Evolutionary conservation across 2,329 filamentous ascomycete genomes (phyloP), one percentile per base, ranked within the genome.

Genomic region (Ceratocystis eucalypticola): DNA sequence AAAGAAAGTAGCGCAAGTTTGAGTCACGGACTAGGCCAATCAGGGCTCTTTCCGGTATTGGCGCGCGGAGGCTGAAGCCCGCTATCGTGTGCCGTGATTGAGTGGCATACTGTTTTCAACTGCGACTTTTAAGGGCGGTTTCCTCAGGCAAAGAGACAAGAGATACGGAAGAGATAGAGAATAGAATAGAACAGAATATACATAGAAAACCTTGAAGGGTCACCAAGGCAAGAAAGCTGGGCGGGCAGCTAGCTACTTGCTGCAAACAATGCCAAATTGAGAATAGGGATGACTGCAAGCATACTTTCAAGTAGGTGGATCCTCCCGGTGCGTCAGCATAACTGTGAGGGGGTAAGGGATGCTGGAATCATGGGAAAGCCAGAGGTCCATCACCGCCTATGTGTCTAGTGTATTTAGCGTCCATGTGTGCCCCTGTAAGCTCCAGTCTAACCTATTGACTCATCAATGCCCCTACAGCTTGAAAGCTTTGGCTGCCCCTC

Each of bases 51-150:
- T 5, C 28, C 55, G 55, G 55, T 10, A 46, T 20, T 22, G 33
- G 44, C 37, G 44, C 37, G 53, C 53, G 64, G 64, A 65, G 64
- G 64, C 53, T 61, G 64, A 65, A 65, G 53, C 53, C 53, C 64
- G 53, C 45, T 20, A 30, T 30, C 25, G 53, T 59, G 28, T 59
- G 28, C 53, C 53, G 53, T 6, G 3, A 57, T 17, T 30, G 8
- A 57, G 12, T 8, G 55, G 28, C 28, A 37, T 30, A 1, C 33
- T n/a, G 55, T 30, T 17, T n/a, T 15, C 1, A 30, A n/a, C 17
- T 8, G 2, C 4, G 6, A 30, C 22, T 53, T 28, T 15, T 20
- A 7, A 48, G 48, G 7, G 20, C n/a, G 3, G 20, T 41, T 41
- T 41, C 0, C 10, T 1, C 1, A 15, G 37, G 30, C 30, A 33